Base-by-base conservation (phyloP, 2,329 filamentous ascomycete species). In the Botrytis deweyae region DNA sequence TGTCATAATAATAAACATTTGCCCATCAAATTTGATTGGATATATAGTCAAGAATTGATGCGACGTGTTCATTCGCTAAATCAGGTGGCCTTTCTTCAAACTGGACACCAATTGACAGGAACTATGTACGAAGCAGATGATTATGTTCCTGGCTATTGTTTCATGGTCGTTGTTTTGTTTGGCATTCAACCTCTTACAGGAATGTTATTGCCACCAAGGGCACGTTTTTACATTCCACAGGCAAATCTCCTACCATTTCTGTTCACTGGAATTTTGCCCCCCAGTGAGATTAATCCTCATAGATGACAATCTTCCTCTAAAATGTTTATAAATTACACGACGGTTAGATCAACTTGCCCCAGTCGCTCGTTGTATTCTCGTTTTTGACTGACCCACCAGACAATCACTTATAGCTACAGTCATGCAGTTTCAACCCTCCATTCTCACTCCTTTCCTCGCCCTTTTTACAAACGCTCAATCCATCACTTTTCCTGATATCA, bases 241-340 rank as follows among this genome's bases (percentile, higher is more conserved):
- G 36, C 66, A 42, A 40, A 29, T 38, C 40, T 29, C 25, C 4
- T 14, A 14, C 9, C n/a, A 46, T 46, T 42, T 69, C 49, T 69
- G 49, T 69, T 69, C 4, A 58, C 49, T 58, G 66, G 49, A 69
- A 69, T 58, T 42, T 69, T 69, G 66, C 66, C 66, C 20, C 49
- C 12, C n/a, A 14, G 6, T 25, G 18, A 68, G 49, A 42, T 42
- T 59, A 9, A 69, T 58, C 12, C 49, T 52, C 65, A 29, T 22
- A 29, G n/a, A 44, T 36, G n/a, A 42, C 22, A 40, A 33, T 2
- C n/a, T 25, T 33, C 18, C 58, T n/a, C 22, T 69, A 33, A 10
- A 69, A n/a, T 42, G 25, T 44, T 58, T 22, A 42, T n/a, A 10
- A 33, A 22, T 25, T 4, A 63, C 38, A 59, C 25, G 25, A 58